phyloP scores from a whole-genome alignment of 2,329 filamentous ascomycete species.

The Talaromyces pinophilus region DNA sequence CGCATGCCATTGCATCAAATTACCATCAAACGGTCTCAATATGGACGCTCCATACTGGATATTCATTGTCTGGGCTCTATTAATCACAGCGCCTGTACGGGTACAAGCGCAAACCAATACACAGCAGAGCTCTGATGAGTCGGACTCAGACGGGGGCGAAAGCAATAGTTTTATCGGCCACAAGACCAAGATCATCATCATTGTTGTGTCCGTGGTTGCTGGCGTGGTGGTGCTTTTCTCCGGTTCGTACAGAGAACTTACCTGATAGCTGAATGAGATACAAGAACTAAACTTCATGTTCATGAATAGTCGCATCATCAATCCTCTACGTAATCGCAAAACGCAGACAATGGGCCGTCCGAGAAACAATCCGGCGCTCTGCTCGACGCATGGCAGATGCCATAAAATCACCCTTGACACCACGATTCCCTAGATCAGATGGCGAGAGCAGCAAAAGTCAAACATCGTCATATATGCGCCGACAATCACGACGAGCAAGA shows the following conservation, averaged over 20 bases:
- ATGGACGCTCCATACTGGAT: background rate
- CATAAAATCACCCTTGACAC: slow-evolving; percentile 30
- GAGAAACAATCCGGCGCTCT: slow-evolving; percentile 69
- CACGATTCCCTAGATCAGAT: slow-evolving; percentile 28
- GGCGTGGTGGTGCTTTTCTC: slow-evolving; percentile 17
- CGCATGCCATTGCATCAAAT: background rate
- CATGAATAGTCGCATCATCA: slow-evolving; percentile 59
- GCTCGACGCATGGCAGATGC: slow-evolving; percentile 47
- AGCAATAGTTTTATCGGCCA: slow-evolving; percentile 1
- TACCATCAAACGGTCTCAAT: background rate
- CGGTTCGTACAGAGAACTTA: background rate
- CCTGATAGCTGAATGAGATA: background rate
- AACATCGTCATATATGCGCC: background rate
- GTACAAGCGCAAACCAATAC: background rate
- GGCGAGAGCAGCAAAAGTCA: slow-evolving; percentile 17
- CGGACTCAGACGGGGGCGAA: slow-evolving; percentile 6
- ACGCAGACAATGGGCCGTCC: slow-evolving; percentile 80
- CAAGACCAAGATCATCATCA: slow-evolving; percentile 9
- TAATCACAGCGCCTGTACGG: background rate
- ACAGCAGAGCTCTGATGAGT: background rate
- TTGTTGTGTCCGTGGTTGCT: slow-evolving; percentile 18
- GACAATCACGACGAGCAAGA: background rate
- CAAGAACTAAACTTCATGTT: slow-evolving; percentile 22
- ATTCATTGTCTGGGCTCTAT: background rate
- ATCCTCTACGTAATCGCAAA: slow-evolving; percentile 78